Conservation (phyloP, 1,284 basidiomycete species). For the Veloporphyrellus conicus region DNA sequence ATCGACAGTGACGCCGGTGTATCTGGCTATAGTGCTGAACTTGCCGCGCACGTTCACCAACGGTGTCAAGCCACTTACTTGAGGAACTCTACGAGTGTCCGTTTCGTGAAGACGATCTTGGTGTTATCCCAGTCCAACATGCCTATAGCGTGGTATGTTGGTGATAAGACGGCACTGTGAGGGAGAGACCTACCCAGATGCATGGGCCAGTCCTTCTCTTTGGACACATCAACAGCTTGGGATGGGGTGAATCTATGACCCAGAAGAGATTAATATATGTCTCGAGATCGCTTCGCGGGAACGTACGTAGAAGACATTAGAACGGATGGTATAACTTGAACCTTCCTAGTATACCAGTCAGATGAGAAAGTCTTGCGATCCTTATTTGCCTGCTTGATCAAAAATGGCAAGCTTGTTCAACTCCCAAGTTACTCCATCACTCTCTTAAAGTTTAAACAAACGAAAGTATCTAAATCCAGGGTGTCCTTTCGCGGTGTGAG, state of each 20-base stretch:
- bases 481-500: too few species aligned
- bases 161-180: background rate
- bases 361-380: background rate
- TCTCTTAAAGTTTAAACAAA: too few species aligned
- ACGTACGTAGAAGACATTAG: constrained; percentile 31
- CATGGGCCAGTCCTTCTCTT: constrained; percentile 66
- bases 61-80: constrained; percentile 45
- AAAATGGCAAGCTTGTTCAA: constrained; percentile 16
- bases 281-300: background rate
- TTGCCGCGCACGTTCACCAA: constrained; percentile 12
- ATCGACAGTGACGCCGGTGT: constrained; percentile 67
- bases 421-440: too few species aligned
- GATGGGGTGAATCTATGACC: constrained; percentile 56
- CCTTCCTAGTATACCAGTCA: background rate
- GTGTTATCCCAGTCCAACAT: constrained; percentile 74
- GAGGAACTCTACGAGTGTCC: constrained; percentile 65
- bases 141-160: constrained; percentile 37
- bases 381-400: background rate
- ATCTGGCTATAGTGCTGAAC: constrained; percentile 39
- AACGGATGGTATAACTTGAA: background rate
- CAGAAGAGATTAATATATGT: constrained; percentile 4
- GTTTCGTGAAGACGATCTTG: constrained; percentile 69
- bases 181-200: constrained; percentile 47
- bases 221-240: constrained; percentile 50
- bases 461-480: too few species aligned